Base-by-base conservation (phyloP, 129 eudicot species). In the Chrysanthemum makinoi region DNA sequence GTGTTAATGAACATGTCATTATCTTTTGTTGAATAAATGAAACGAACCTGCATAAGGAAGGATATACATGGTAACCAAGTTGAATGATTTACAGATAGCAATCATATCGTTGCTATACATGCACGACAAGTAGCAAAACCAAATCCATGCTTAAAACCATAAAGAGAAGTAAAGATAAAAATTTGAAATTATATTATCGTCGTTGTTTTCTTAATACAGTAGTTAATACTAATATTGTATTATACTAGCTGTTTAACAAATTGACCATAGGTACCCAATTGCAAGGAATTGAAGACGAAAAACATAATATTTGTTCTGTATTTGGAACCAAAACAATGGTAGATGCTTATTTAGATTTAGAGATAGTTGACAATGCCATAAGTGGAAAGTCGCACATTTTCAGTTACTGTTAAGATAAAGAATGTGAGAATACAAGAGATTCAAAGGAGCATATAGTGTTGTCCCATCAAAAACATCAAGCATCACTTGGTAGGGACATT, bases 371-470 rank as follows among this genome's bases (percentile, higher is more conserved):
- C n/a, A 74, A 16, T 55, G 65, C 46, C 55, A 19, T 51, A 16
- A 33, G 52, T 53, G 51, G 71, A 51, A 74, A 63, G 62, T 60
- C 26, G 16, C n/a, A 54, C 72, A 74, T 53, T 39, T 74, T 64
- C 22, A 43, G 24, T 62, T 62, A 50, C 69, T 62, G 35, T 49
- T 26, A 62, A 13, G 61, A 59, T 9, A 66, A 46, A 44, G 55
- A 28, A 2, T 66, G 69, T 44, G 54, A 35, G 39, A 17, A 66
- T 66, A 19, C 57, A 66, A 65, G 22, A 30, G 20, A 3, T 71
- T 59, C 57, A 47, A 71, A 72, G 76, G 28, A 26, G 57, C 26
- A 44, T 28, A 61, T 17, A 60, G 68, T 61, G 68, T 48, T 60
- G 35, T 72, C 68, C 22, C 49, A 47, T 72, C 69, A 48, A 47